Evolutionary conservation across 2,329 filamentous ascomycete genomes (phyloP).

Genomic region (Chaetothyriales sp.): DNA sequence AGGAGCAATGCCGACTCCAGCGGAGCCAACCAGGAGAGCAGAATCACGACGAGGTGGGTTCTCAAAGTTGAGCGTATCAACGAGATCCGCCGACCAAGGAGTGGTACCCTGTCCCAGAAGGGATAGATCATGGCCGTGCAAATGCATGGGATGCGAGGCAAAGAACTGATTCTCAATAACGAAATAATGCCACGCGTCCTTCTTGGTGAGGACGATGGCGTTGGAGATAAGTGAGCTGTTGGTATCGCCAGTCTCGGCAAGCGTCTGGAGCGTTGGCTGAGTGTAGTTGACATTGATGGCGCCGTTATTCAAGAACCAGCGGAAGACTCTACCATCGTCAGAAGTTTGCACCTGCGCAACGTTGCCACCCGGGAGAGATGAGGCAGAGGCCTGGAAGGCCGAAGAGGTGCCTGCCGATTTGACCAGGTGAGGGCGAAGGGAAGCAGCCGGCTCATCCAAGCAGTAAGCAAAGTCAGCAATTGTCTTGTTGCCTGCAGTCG

Average conservation of each 20-base stretch:
- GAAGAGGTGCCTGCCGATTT: slow-evolving; percentile 12
- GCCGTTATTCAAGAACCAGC: slow-evolving; percentile 23
- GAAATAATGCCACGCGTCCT: slow-evolving; percentile 14
- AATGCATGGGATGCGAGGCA: slow-evolving; percentile 46
- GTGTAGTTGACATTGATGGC: slow-evolving; percentile 22
- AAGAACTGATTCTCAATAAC: slow-evolving; percentile 18
- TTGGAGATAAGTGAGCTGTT: slow-evolving; percentile 8
- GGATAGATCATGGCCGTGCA: slow-evolving; percentile 56
- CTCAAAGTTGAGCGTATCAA: slow-evolving; percentile 45
- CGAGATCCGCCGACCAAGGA: slow-evolving; percentile 29
- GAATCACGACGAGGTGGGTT: slow-evolving; percentile 56
- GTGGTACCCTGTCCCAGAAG: slow-evolving; percentile 41
- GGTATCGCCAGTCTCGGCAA: slow-evolving; percentile 2
- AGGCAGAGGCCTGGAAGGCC: slow-evolving; percentile 18
- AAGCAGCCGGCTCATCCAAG: slow-evolving; percentile 16
- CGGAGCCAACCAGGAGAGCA: slow-evolving; percentile 44
- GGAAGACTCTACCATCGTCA: slow-evolving; percentile 16
- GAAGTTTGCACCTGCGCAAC: slow-evolving; percentile 12
- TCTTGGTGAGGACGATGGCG: slow-evolving; percentile 4
- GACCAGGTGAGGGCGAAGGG: slow-evolving; percentile 17
- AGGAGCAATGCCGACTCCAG: background rate
- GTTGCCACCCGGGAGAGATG: slow-evolving; percentile 12
- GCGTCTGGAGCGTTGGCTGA: slow-evolving; percentile 18
- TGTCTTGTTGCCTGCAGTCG: slow-evolving; percentile 15
- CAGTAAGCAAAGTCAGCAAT: slow-evolving; percentile 19